phyloP scores from a whole-genome alignment of 768 basidiomycete genomes.

The Neoboletus brunneissimus region DNA sequence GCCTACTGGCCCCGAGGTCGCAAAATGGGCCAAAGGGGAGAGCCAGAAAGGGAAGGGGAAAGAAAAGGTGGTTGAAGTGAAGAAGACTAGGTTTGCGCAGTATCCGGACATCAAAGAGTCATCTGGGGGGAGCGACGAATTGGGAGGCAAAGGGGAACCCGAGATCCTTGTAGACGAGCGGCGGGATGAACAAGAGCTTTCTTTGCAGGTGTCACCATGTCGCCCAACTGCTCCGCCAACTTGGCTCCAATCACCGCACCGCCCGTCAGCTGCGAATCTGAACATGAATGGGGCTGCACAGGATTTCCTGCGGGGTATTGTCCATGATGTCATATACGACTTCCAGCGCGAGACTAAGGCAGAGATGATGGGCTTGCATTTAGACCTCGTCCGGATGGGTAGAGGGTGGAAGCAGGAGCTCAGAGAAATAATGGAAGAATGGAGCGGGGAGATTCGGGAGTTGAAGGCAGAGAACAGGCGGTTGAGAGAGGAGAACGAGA shows the following conservation, averaged over 20 bases:
- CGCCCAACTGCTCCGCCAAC: constrained; percentile 37
- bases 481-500: constrained; percentile 65
- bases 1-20: constrained; percentile 53
- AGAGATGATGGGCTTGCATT: constrained; percentile 73
- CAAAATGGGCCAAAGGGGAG: constrained; percentile 48
- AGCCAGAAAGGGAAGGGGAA: constrained; percentile 31
- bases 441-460: constrained; percentile 52
- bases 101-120: constrained; percentile 26
- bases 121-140: constrained; percentile 15
- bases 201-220: constrained; percentile 59
- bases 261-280: constrained; percentile 22
- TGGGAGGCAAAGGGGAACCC: background rate
- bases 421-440: constrained; percentile 58
- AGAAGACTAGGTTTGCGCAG: constrained; percentile 47
- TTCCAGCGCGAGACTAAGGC: constrained; percentile 64
- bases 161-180: constrained; percentile 4
- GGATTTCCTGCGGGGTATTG: constrained; percentile 60
- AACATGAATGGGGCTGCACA: constrained; percentile 40
- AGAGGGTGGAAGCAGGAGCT: constrained; percentile 66
- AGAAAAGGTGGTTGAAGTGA: constrained; percentile 27
- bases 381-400: constrained; percentile 72
- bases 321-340: constrained; percentile 72
- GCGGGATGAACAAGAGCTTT: constrained; percentile 38
- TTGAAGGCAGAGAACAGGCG: constrained; percentile 47
- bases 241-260: constrained; percentile 42